These are phyloP conservation scores for Podospora pseudocomata DNA, from an alignment of 495 filamentous ascomycete genomes.

Conservation along the genomic window DNA sequence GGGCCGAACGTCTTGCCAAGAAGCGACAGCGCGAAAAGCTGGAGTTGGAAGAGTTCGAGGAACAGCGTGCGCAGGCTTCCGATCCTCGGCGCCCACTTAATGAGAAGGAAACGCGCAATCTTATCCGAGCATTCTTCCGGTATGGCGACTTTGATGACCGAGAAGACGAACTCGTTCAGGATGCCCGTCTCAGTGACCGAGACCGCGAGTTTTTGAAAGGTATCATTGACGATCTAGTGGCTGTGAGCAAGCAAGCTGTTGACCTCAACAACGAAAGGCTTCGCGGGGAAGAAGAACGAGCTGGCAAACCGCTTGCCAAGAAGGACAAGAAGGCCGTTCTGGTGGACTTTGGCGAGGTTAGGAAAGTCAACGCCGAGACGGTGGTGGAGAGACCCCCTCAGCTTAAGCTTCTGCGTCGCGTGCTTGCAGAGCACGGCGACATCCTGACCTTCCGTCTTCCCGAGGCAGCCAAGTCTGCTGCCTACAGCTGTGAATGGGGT, in stretches of 20 bases:
- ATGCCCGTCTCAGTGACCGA: slow-evolving; percentile 75
- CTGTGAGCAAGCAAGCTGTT: slow-evolving; percentile 61
- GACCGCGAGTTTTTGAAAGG: slow-evolving; percentile 71
- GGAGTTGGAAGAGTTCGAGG: slow-evolving; percentile 55
- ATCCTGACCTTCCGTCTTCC: slow-evolving; percentile 77
- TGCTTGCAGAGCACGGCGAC: slow-evolving; percentile 59
- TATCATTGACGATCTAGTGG: slow-evolving; percentile 52
- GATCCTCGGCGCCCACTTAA: slow-evolving; percentile 84
- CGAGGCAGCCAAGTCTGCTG: slow-evolving; percentile 82
- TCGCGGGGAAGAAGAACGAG: slow-evolving; percentile 67
- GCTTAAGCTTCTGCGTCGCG: slow-evolving; percentile 75
- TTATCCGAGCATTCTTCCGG: slow-evolving; percentile 80
- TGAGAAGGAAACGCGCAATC: slow-evolving; percentile 86
- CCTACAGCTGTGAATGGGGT: slow-evolving; percentile 86
- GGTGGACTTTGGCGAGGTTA: slow-evolving; percentile 87
- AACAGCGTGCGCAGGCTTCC: slow-evolving; percentile 53
- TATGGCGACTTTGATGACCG: slow-evolving; percentile 86
- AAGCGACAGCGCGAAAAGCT: slow-evolving; percentile 79
- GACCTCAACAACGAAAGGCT: slow-evolving; percentile 64
- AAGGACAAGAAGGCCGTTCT: slow-evolving; percentile 96
- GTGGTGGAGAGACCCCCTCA: slow-evolving; percentile 84
- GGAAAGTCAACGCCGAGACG: slow-evolving; percentile 91
- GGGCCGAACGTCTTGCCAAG: slow-evolving; percentile 88
- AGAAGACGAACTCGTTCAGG: slow-evolving; percentile 76
- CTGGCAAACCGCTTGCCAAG: slow-evolving; percentile 75